Conservation (phyloP, 169 alveolate genomes). For the Babesia bigemina region DNA sequence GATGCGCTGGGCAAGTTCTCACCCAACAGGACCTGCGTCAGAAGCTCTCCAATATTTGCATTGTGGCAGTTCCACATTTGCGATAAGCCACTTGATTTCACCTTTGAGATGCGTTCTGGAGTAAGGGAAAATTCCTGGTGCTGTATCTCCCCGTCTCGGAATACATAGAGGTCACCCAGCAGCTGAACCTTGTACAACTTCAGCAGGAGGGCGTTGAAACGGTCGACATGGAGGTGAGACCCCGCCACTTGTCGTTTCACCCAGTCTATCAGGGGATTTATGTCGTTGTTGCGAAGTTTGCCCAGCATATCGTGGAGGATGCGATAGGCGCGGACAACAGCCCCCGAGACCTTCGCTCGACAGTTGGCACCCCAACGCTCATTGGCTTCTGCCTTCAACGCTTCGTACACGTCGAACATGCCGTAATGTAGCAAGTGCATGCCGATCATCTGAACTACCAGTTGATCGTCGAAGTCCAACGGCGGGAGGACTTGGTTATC, state of each 20-base stretch:
- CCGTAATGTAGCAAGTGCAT: constrained; percentile 64
- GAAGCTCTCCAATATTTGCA: constrained; percentile 62
- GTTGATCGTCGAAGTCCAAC: constrained; percentile 36
- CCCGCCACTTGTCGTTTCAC: constrained; percentile 8
- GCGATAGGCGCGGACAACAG: constrained; percentile 46
- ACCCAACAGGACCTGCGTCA: constrained; percentile 59
- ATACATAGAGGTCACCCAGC: constrained; percentile 10
- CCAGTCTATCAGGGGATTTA: constrained; percentile 58
- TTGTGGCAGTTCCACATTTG: constrained; percentile 52
- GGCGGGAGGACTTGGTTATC: constrained; percentile 14
- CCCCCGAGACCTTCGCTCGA: constrained; percentile 25
- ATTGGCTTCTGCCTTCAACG: constrained; percentile 27
- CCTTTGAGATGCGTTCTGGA: constrained; percentile 13
- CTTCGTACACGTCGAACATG: constrained; percentile 48
- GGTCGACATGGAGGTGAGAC: constrained; percentile 41
- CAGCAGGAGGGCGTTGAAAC: constrained; percentile 48
- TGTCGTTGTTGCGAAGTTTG: constrained; percentile 12
- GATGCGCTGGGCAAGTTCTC: constrained; percentile 31
- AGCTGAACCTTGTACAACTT: constrained; percentile 51
- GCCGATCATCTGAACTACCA: constrained; percentile 59
- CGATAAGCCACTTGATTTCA: constrained; percentile 39
- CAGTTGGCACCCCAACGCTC: constrained; percentile 48
- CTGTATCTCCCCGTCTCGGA: constrained; percentile 13
- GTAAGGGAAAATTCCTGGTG: background rate
- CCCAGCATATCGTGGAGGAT: constrained; percentile 27